Conservation (phyloP, 805 yeast species). For the Ogataea minuta region DNA sequence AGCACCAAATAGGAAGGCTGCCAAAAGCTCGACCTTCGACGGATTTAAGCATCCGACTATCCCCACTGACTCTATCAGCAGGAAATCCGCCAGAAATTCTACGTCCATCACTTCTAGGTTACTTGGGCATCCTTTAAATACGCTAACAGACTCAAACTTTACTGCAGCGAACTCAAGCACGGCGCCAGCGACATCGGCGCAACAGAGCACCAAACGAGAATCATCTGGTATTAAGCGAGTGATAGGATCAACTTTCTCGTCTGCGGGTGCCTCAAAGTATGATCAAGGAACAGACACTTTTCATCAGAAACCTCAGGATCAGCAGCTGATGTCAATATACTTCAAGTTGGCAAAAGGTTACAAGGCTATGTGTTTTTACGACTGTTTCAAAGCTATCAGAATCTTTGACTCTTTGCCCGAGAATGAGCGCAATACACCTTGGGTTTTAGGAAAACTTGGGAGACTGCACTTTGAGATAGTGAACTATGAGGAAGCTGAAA, state of each 20-base stretch:
- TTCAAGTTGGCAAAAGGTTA: constrained; percentile 57
- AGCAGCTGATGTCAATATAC: constrained; percentile 47
- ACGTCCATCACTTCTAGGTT: constrained; percentile 33
- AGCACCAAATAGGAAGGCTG: constrained; percentile 39
- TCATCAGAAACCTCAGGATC: constrained; percentile 29
- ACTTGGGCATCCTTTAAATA: constrained; percentile 26
- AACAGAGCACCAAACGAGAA: constrained; percentile 14
- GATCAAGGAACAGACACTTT: constrained; percentile 12
- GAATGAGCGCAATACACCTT: constrained; percentile 67
- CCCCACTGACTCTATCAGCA: constrained; percentile 24
- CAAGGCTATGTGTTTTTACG: constrained; percentile 61
- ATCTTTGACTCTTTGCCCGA: constrained; percentile 63
- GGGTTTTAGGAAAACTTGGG: constrained; percentile 81
- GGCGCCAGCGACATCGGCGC: constrained; percentile 9
- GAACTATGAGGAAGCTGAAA: constrained; percentile 74
- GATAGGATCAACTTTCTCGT: constrained; percentile 25
- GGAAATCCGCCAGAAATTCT: constrained; percentile 28
- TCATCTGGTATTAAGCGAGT: constrained; percentile 24
- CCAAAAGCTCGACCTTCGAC: constrained; percentile 25
- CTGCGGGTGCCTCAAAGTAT: constrained; percentile 7
- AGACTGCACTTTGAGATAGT: constrained; percentile 83
- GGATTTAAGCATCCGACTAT: constrained; percentile 27
- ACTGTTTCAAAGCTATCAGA: constrained; percentile 78
- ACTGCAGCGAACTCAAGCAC: constrained; percentile 14
- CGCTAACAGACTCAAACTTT: constrained; percentile 24